Evolutionary conservation across 306 rosid genomes (phyloP), one percentile per base, ranked within the genome.

Genomic region (Ormosia semicastrata): DNA sequence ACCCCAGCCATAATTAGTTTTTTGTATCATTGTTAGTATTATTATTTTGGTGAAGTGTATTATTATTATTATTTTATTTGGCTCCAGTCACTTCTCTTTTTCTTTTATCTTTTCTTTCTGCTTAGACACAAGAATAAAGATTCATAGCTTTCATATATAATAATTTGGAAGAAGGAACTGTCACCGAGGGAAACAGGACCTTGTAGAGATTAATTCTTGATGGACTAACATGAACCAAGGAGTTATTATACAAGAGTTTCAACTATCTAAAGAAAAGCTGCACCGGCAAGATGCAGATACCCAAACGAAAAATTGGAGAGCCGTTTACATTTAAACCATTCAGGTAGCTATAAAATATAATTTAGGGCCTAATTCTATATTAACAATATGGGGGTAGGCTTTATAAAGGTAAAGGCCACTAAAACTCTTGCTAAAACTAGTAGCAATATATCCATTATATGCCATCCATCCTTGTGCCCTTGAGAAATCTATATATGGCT

Each of bases 181-280:
- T 40, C 10, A 65, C 39, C 3, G 34, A 5, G n/a, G 24, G 75
- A 77, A 60, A 13, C 17, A 63, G 39, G 54, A 50, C 66, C 58
- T 18, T 60, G 39, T 15, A 75, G 29, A 75, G 69, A 77, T 64
- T 71, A 73, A 44, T 2, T 52, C 49, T 70, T 67, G 66, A 47
- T 68, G 56, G 78, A 71, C 81, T 75, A 81, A 34, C 52, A 80
- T 33, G 79, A 69, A 58, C 74, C 66, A 76, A 56, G 73, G 57
- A 79, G 79, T 83, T 81, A 86, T 89, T 88, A 81, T 90, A 92
- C 94, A 90, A 59, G 56, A 87, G 87, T 80, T 87, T 75, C 82
- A 58, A 76, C 80, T 73, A 65, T 74, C 75, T 40, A 12, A 68
- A 74, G 52, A 30, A 66, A 68, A 44, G 75, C 76, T 57, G 15